Evolutionary conservation across 129 eudicot genomes (phyloP).

Genomic region (Centaurea solstitialis): DNA sequence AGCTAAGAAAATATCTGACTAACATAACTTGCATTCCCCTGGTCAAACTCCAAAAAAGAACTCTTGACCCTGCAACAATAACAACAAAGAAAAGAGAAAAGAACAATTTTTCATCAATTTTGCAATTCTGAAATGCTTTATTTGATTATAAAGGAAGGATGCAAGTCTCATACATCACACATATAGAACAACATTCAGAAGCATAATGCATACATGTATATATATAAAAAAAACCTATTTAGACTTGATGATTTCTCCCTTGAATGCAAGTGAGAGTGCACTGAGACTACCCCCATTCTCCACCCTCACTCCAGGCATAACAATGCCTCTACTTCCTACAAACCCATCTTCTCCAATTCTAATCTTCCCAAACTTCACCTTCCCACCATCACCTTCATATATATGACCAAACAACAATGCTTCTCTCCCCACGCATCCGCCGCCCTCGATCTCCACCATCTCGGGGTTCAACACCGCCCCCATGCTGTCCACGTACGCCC

Average conservation of each 20-base stretch:
- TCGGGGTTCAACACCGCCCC: slow-evolving; percentile 84
- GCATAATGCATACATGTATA: background rate
- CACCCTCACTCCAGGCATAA: slow-evolving; percentile 82
- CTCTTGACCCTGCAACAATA: background rate
- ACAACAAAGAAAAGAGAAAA: background rate
- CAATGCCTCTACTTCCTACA: slow-evolving; percentile 77
- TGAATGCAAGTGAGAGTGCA: slow-evolving; percentile 76
- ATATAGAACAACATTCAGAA: background rate
- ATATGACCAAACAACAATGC: slow-evolving; percentile 76
- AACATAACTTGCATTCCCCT: too few species aligned
- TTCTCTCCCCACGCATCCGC: slow-evolving; percentile 74
- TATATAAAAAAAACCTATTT: slow-evolving; percentile 19
- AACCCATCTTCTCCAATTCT: slow-evolving; percentile 73
- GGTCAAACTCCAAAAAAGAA: too few species aligned
- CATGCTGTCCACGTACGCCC: slow-evolving; percentile 79
- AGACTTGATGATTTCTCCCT: slow-evolving; percentile 63
- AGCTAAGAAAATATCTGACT: too few species aligned
- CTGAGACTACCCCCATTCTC: slow-evolving; percentile 62
- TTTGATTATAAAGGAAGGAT: slow-evolving; percentile 23
- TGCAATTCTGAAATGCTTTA: background rate
- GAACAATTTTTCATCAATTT: background rate
- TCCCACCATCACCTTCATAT: slow-evolving; percentile 91
- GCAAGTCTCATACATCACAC: slow-evolving; percentile 14
- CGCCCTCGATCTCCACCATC: slow-evolving; percentile 78
- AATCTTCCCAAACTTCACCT: slow-evolving; percentile 80